A percentile compares a stretch with the other conserved stretches of the same genome.
Conservation (phyloP, 2,329 filamentous ascomycete genomes). For the Madurella mycetomatis region DNA sequence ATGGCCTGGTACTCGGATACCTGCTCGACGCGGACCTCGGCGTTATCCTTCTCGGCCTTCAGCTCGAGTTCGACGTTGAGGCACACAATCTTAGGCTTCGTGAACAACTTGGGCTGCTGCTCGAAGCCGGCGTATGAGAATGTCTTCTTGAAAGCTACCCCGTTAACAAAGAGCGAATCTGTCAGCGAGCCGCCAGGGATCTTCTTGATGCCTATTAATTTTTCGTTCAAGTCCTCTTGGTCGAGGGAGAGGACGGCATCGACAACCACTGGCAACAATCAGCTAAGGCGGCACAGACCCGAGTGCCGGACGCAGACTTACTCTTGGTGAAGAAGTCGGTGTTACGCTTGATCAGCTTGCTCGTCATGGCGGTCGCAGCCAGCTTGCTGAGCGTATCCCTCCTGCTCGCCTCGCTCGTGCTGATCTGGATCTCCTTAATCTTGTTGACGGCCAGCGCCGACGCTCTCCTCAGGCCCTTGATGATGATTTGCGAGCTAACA, state of each 20-base stretch:
- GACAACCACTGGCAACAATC: conserved; percentile 72
- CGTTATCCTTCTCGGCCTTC: conserved; percentile 99
- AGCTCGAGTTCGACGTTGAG: conserved; percentile 96
- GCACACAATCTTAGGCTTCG: conserved; percentile 92
- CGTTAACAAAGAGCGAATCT: conserved; percentile 94
- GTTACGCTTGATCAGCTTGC: conserved; percentile 98
- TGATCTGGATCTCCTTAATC: conserved; percentile 93
- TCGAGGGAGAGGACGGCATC: conserved; percentile 93
- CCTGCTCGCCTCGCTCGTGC: conserved; percentile 75
- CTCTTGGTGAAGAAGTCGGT: conserved; percentile 96
- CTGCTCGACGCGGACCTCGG: conserved; percentile 95
- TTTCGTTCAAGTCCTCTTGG: conserved; percentile 96
- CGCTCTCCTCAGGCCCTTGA: conserved; percentile 89
- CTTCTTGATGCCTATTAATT: conserved; percentile 97
- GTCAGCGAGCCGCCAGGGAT: conserved; percentile 94
- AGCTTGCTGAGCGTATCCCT: conserved; percentile 85
- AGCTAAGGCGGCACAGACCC: conserved; percentile 9
- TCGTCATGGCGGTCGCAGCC: conserved; percentile 96
- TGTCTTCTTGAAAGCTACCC: conserved; percentile 99
- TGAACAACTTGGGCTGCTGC: conserved; percentile 95
- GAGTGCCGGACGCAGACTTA: conserved; percentile 40
- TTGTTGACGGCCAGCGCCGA: conserved; percentile 94
- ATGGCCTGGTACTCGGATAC: conserved; percentile 99
- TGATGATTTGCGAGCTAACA: conserved; percentile 94
- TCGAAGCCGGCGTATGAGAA: conserved; percentile 99